Evolutionary conservation across 202 grass and related monocot genomes (phyloP).

Genomic region (Bolboschoenoplectus hybrid): DNA sequence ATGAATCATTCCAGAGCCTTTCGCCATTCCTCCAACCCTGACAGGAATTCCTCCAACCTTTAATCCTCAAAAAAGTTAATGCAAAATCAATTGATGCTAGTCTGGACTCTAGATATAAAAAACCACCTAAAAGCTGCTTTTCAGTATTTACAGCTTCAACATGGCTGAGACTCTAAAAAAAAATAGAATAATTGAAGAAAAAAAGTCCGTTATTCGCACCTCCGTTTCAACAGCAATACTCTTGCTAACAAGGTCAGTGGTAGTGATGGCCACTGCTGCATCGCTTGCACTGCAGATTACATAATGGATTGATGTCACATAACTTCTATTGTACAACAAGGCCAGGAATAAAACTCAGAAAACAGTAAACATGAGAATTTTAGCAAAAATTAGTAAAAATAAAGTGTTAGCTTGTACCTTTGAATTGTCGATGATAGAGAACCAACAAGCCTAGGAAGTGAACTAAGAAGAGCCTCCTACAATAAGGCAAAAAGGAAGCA

Average conservation of each 20-base stretch:
- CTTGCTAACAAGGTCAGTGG: constrained; percentile 99
- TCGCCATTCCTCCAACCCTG: constrained; percentile 95
- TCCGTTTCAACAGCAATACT: constrained; percentile 84
- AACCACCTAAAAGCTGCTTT: not conserved
- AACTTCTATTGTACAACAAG: not conserved
- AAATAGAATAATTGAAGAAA: constrained; percentile 18
- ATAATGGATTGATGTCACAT: constrained; percentile 18
- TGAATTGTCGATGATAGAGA: constrained; percentile 72
- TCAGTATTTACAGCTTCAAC: not conserved
- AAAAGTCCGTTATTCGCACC: constrained; percentile 54
- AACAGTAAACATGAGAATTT: not conserved
- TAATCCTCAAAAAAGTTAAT: constrained; percentile 40
- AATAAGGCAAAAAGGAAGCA: constrained; percentile 43
- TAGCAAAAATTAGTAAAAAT: not conserved
- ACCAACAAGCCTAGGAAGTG: constrained; percentile 81
- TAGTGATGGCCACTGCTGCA: constrained; percentile 94
- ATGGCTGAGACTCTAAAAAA: constrained; percentile 2
- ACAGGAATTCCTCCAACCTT: constrained; percentile 90
- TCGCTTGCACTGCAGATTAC: constrained; percentile 56
- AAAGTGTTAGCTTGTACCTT: constrained; percentile 52
- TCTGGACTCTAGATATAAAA: not conserved
- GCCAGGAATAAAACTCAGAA: not conserved
- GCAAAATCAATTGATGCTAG: not conserved
- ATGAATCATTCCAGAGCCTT: constrained; percentile 99
- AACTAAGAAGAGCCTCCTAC: constrained; percentile 89